These are phyloP conservation scores for Termitomyces sp. DNA, from an alignment of 768 basidiomycete genomes.

Conservation along the genomic window DNA sequence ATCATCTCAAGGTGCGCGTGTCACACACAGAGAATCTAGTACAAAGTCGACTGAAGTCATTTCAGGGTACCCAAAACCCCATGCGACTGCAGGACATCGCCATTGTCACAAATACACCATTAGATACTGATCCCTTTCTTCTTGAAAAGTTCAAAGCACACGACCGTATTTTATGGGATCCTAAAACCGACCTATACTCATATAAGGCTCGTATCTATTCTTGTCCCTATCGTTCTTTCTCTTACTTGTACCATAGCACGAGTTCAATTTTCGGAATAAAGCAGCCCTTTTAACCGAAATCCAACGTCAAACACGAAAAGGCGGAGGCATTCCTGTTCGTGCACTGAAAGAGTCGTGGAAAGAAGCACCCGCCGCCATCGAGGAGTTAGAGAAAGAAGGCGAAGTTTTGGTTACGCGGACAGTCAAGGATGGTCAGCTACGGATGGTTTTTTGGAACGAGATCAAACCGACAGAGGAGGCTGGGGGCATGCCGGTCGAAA, in stretches of 20 bases:
- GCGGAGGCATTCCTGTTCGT: slow-evolving; percentile 80
- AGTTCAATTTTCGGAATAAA: slow-evolving; percentile 82
- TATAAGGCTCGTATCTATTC: slow-evolving; percentile 59
- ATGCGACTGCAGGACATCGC: slow-evolving; percentile 88
- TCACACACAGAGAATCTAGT: not conserved
- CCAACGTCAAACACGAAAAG: slow-evolving; percentile 76
- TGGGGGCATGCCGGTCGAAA: slow-evolving; percentile 69
- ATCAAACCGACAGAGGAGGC: slow-evolving; percentile 70
- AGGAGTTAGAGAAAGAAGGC: slow-evolving; percentile 86
- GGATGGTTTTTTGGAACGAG: slow-evolving; percentile 90
- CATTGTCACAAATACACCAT: slow-evolving; percentile 69
- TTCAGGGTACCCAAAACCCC: slow-evolving; percentile 63
- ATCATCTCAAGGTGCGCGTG: slow-evolving; percentile 64
- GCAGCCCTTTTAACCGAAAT: slow-evolving; percentile 80
- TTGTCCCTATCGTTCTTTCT: not conserved
- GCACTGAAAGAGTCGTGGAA: slow-evolving; percentile 90
- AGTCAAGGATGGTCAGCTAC: slow-evolving; percentile 73
- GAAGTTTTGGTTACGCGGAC: slow-evolving; percentile 87
- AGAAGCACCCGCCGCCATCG: slow-evolving; percentile 75
- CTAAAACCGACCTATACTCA: slow-evolving; percentile 79
- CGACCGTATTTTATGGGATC: slow-evolving; percentile 73
- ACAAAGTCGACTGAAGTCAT: slow-evolving; percentile 1
- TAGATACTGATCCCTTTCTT: slow-evolving; percentile 65
- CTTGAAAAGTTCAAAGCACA: slow-evolving; percentile 80
- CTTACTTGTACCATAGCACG: slow-evolving; percentile 49